Conservation (phyloP, 306 rosid species). For the Delonix regia region DNA sequence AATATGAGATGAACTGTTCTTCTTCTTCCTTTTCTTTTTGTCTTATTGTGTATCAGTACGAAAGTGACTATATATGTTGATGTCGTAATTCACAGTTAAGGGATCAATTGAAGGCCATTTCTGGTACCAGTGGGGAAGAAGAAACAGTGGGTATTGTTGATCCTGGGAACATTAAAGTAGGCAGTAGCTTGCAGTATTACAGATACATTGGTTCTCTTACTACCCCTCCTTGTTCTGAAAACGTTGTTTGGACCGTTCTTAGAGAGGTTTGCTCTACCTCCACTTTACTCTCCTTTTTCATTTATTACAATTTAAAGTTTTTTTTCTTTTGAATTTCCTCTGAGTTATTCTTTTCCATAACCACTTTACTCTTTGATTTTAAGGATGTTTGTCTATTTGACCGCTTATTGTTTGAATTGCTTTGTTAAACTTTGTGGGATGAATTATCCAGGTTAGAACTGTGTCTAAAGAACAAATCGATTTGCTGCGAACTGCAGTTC, state of each 20-base stretch:
- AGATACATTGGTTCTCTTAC: conserved; percentile 81
- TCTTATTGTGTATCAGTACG: no score
- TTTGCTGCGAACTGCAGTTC: conserved; percentile 63
- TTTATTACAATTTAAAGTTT: no score
- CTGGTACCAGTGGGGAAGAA: conserved; percentile 23
- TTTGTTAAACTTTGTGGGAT: not conserved
- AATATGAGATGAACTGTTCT: no score
- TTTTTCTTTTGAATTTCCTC: no score
- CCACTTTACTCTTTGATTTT: no score
- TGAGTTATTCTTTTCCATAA: no score
- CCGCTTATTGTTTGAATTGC: not conserved
- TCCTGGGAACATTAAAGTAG: conserved; percentile 43
- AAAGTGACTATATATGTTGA: no score
- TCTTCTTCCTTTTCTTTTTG: no score
- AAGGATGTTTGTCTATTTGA: not conserved
- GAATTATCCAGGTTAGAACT: conserved; percentile 47
- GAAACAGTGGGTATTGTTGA: conserved; percentile 42
- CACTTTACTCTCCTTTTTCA: not conserved
- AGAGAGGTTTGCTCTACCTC: conserved; percentile 31
- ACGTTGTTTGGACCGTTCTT: conserved; percentile 65
- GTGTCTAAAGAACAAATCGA: conserved; percentile 56
- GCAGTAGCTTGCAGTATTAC: conserved; percentile 46
- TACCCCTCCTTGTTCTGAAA: conserved; percentile 67
- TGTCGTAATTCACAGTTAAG: conserved; percentile 39
- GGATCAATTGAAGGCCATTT: conserved; percentile 36